Evolutionary conservation across 495 filamentous ascomycete species (phyloP), one percentile per base, ranked within the genome.

Genomic region (Immersiella caudata): DNA sequence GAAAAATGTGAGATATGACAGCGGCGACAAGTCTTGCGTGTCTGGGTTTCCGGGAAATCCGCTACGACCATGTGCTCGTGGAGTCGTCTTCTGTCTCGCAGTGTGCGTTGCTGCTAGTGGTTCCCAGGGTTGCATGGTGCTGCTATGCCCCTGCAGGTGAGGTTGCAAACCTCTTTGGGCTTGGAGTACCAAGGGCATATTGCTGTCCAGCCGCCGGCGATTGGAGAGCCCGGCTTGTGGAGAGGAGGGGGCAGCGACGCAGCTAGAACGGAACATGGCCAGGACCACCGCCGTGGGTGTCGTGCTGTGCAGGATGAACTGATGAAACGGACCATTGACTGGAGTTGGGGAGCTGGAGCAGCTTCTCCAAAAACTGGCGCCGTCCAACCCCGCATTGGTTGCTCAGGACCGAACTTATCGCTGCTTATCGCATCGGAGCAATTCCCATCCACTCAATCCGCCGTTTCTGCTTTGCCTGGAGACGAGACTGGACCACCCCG

Each of bases 401-500:
- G 29, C 29, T 33, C 29, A 33, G 54, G 2, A 21, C 54, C 22
- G 54, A 5, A 26, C 11, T 57, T 57, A 57, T 57, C 54, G 54
- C 54, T 25, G 54, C 54, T 57, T 57, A 57, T 57, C 54, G 54
- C 21, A 12, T 14, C 60, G 33, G 56, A 35, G 56, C 9, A 6
- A 26, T 33, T 59, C 56, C 26, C 26, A 14, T 29, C 56, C 56
- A 59, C 24, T 59, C 56, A 27, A 36, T 62, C 26, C 40, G 16
- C 29, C 33, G 16, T 33, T 40, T 62, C 35, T 22, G 16, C 26
- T 24, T 40, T 55, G 62, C 20, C 22, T 11, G 20, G 51, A 22
- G 26, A n/a, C 56, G 26, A 12, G 11, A 59, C 40, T 5, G 11
- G 40, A 18, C 40, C 40, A 14, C 5, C 9, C 22, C 24, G 56